Base-by-base conservation (phyloP, 495 filamentous ascomycete species). In the Jackrogersella minutella region DNA sequence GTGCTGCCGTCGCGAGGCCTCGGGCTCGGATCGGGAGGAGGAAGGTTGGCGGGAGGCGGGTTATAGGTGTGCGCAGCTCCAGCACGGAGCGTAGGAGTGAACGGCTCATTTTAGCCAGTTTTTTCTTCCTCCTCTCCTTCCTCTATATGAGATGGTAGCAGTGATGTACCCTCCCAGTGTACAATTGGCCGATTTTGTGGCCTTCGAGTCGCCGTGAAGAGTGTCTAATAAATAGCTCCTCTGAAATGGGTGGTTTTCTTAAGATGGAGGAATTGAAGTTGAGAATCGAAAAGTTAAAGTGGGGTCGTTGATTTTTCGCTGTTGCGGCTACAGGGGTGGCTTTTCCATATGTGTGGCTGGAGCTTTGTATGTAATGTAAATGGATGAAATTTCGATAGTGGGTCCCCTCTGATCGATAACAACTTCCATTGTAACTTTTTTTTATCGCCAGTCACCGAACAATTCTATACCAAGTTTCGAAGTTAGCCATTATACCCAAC, bases 21-120 rank as follows among this genome's bases (percentile, higher is more conserved):
- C 61, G 30, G 2, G 64, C 62, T 40, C 62, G 68, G 19, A 73
- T 73, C n/a, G 74, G 71, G 28, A 77, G 71, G 53, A 70, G 70
- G 64, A 72, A 76, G 52, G 71, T 51, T 5, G 68, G 70, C 26
- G 76, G 68, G 8, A 77, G 73, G 21, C 74, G 73, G 19, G 74
- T 65, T 50, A 74, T 56, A 10, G 78, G 73, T 11, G 73, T 64
- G 52, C 78, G 74, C 56, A 82, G 78, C 78, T 78, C 80, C 77
- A 79, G 64, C 59, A 77, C 70, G 78, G 80, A 79, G 78, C 80
- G 79, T 47, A 82, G 70, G 34, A 80, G 73, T 52, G 76, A 66
- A 47, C 78, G 72, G 71, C 80, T 82, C 80, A 82, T 82, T 28
- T 60, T 63, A 6, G 5, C 11, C 2, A 19, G 9, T 14, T 13